These are phyloP conservation scores for Chalara sp. DNA, from an alignment of 2,329 filamentous ascomycete genomes.

Conservation along the genomic window DNA sequence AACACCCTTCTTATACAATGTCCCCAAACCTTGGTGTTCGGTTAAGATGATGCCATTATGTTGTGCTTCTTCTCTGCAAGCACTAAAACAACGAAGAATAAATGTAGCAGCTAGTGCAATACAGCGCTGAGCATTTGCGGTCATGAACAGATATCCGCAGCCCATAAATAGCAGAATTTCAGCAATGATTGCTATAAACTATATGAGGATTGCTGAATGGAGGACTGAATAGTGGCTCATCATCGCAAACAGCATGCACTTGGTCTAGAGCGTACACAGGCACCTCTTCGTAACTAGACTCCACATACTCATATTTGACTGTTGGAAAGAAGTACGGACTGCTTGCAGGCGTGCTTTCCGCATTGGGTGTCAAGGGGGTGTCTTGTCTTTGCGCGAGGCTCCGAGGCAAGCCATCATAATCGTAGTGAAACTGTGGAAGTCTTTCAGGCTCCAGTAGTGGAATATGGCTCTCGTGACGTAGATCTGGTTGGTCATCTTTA, in stretches of 20 bases:
- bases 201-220: not conserved
- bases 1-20: too few relatives aligned
- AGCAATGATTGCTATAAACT: too few relatives aligned
- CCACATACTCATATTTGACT: not conserved
- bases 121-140: too few relatives aligned
- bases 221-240: not conserved
- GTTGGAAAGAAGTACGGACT: not conserved
- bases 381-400: not conserved
- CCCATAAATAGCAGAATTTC: too few relatives aligned
- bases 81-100: too few relatives aligned
- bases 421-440: slow-evolving; percentile 1
- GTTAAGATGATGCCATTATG: too few relatives aligned
- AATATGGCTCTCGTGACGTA: slow-evolving; percentile 1
- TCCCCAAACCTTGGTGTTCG: too few relatives aligned
- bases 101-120: too few relatives aligned
- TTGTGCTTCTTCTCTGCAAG: too few relatives aligned
- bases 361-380: not conserved
- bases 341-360: not conserved
- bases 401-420: too few relatives aligned
- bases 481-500: slow-evolving; percentile 8
- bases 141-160: too few relatives aligned
- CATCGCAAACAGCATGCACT: not conserved
- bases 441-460: slow-evolving; percentile 1
- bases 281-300: not conserved
- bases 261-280: not conserved